Percentiles rank a stretch among this genome's conserved stretches.
Evolutionary conservation across 495 filamentous ascomycete species (phyloP).

Genomic region (Trichoderma reesei): DNA sequence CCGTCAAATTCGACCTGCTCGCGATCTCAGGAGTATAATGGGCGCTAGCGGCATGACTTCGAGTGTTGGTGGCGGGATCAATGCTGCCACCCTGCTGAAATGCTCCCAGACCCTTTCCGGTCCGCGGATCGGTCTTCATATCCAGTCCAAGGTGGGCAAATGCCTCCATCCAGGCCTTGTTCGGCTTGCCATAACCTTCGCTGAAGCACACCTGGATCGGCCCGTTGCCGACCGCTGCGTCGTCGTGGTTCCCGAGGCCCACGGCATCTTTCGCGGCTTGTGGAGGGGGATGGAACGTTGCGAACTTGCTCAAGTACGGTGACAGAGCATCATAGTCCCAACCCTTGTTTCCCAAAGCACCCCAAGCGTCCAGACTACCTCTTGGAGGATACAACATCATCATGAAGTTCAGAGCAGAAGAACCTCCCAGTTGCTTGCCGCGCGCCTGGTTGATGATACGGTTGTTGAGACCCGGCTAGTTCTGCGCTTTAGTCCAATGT

Average conservation of each 20-base stretch:
- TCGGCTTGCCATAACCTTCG: slow-evolving; percentile 20
- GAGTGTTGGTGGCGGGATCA: slow-evolving; percentile 28
- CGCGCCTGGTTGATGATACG: slow-evolving; percentile 29
- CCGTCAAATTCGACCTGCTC: slow-evolving; percentile 33
- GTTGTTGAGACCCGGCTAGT: slow-evolving; percentile 24
- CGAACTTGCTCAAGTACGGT: slow-evolving; percentile 36
- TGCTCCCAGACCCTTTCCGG: slow-evolving; percentile 28
- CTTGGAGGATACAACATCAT: slow-evolving; percentile 37
- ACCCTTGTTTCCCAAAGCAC: slow-evolving; percentile 38
- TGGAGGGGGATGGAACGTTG: background rate
- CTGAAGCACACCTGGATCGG: slow-evolving; percentile 31
- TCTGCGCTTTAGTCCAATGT: slow-evolving; percentile 12
- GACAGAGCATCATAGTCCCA: slow-evolving; percentile 42
- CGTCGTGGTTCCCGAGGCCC: slow-evolving; percentile 26
- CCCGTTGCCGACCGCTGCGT: slow-evolving; percentile 28
- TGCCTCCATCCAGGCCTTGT: slow-evolving; percentile 16
- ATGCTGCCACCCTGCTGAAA: slow-evolving; percentile 25
- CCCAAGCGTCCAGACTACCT: slow-evolving; percentile 44
- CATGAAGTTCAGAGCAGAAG: slow-evolving; percentile 45
- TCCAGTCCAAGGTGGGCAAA: slow-evolving; percentile 21
- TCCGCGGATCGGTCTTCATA: slow-evolving; percentile 29
- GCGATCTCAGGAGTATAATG: slow-evolving; percentile 28
- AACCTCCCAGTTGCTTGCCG: slow-evolving; percentile 49
- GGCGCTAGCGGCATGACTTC: slow-evolving; percentile 28
- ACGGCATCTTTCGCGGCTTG: slow-evolving; percentile 24